Conservation (phyloP, 1,284 basidiomycete genomes). For the Pyrrhoderma noxium region DNA sequence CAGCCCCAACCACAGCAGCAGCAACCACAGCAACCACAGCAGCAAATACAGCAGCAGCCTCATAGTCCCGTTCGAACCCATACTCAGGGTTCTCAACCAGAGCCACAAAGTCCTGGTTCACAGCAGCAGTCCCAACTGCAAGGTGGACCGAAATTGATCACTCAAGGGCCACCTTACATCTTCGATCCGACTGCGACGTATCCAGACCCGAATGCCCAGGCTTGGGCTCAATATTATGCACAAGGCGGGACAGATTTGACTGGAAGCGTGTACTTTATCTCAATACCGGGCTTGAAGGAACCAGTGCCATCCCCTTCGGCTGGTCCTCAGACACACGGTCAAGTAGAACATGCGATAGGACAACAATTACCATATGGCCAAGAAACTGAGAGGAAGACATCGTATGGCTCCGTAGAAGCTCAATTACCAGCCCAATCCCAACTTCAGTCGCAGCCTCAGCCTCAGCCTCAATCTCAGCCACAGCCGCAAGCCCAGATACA, state of each 20-base stretch:
- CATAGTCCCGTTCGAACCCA: conserved; percentile 21
- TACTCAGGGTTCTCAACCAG: conserved; percentile 18
- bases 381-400: neutral
- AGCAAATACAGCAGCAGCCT: conserved; percentile 22
- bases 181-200: conserved; percentile 62
- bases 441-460: neutral
- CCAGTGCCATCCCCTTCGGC: neutral
- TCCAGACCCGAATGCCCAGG: conserved; percentile 65
- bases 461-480: neutral
- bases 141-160: conserved; percentile 20
- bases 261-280: conserved; percentile 68
- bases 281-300: conserved; percentile 62
- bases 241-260: conserved; percentile 63
- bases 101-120: conserved; percentile 14
- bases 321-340: neutral
- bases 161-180: conserved; percentile 55
- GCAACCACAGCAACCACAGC: conserved; percentile 19
- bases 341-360: neutral
- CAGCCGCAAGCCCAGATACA: neutral
- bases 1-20: conserved; percentile 17
- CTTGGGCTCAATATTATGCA: conserved; percentile 76
- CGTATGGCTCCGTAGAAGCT: neutral
- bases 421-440: neutral
- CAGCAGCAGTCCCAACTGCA: conserved; percentile 24
- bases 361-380: neutral